Conservation (phyloP, 1,284 basidiomycete species). For the Trichosporon sp. region DNA sequence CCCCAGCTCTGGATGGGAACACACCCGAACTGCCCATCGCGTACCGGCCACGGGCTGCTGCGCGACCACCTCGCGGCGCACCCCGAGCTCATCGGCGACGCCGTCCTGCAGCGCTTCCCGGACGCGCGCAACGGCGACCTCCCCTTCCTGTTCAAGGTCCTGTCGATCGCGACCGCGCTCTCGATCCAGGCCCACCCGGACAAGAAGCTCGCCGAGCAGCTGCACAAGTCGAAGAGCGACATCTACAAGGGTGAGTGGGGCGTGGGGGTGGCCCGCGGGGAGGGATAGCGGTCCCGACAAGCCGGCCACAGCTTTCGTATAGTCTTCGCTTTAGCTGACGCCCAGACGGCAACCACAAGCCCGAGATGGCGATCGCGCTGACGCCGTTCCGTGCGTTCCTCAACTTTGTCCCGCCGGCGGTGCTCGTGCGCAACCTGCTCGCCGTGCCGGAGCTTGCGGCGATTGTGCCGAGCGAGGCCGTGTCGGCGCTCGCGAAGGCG, state of each 20-base stretch:
- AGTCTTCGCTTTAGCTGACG: background rate
- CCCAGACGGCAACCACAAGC: slow-evolving; percentile 52
- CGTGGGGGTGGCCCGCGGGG: too few species aligned
- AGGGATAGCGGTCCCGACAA: too few species aligned
- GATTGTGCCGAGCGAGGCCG: slow-evolving; percentile 58
- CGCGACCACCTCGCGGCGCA: slow-evolving; percentile 62
- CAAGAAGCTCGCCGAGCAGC: slow-evolving; percentile 73
- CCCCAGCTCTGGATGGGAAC: slow-evolving; percentile 97
- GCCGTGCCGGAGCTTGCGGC: slow-evolving; percentile 71
- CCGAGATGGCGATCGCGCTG: slow-evolving; percentile 95
- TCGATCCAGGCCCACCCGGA: slow-evolving; percentile 98
- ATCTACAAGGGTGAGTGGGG: slow-evolving; percentile 75
- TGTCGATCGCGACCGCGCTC: slow-evolving; percentile 88
- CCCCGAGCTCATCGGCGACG: slow-evolving; percentile 64
- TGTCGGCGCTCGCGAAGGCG: slow-evolving; percentile 56
- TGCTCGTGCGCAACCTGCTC: slow-evolving; percentile 61
- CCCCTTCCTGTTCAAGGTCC: slow-evolving; percentile 89
- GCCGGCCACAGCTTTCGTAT: too few species aligned
- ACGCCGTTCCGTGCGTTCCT: slow-evolving; percentile 79
- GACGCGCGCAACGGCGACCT: slow-evolving; percentile 64
- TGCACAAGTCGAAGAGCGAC: slow-evolving; percentile 71
- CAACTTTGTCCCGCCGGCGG: slow-evolving; percentile 53
- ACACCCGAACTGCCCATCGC: slow-evolving; percentile 81
- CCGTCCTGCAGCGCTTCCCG: slow-evolving; percentile 61
- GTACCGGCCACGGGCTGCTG: slow-evolving; percentile 56